A percentile compares a stretch with the other conserved stretches of the same genome.
phyloP scores from a whole-genome alignment of 2,329 filamentous ascomycete species.

The Fonsecaea pedrosoi region DNA sequence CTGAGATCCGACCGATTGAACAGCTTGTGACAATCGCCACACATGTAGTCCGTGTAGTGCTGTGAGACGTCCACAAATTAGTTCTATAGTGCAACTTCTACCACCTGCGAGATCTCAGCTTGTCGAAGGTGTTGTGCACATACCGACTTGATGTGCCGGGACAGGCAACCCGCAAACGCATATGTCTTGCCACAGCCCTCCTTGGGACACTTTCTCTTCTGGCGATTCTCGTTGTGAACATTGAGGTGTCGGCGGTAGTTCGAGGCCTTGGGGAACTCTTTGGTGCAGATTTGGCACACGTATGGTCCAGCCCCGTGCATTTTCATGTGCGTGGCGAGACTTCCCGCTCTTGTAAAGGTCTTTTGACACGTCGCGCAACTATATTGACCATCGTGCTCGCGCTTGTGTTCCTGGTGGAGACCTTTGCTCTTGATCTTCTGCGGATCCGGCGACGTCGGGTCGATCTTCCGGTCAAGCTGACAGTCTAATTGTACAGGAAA shows the following conservation, averaged over 20 bases:
- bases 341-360: conserved; percentile 14
- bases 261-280: conserved; percentile 20
- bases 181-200: conserved; percentile 25
- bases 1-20: conserved; percentile 25
- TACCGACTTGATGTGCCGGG: conserved; percentile 28
- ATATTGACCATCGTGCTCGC: conserved; percentile 16
- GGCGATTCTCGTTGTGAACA: conserved; percentile 18
- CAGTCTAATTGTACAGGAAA: neutral
- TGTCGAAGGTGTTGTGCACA: neutral
- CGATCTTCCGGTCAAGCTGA: neutral
- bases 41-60: conserved; percentile 6
- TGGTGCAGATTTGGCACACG: conserved; percentile 15
- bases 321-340: conserved; percentile 24
- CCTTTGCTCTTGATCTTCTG: neutral
- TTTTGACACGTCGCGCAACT: conserved; percentile 20
- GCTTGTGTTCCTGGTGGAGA: conserved; percentile 15
- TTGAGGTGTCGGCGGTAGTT: conserved; percentile 13
- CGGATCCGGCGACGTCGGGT: neutral
- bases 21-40: conserved; percentile 16
- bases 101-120: neutral
- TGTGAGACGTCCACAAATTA: neutral
- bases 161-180: conserved; percentile 12
- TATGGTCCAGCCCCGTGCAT: conserved; percentile 19
- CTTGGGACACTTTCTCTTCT: conserved; percentile 14
- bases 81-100: neutral